Base-by-base conservation (phyloP, 2,329 filamentous ascomycete genomes). In the Aulographum hederae region DNA sequence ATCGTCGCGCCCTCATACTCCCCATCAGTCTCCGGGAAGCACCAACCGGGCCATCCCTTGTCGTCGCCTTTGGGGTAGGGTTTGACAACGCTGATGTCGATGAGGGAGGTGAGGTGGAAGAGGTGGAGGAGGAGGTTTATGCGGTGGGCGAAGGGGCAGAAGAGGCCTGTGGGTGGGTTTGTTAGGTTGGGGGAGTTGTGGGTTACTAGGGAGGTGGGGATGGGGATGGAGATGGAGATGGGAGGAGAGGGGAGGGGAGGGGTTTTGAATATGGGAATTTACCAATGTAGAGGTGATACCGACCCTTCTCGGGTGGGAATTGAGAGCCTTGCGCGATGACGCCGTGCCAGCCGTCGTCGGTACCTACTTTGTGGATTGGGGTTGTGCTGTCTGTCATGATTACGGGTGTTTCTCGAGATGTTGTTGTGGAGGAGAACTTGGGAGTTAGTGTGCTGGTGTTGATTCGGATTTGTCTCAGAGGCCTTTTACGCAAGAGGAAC, bases 1-100 rank as follows among this genome's bases (percentile, higher is more conserved):
- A 63, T 57, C 0, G 70, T 75, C 4, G 73, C 63, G 12, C 58
- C 64, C 13, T 61, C 63, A 42, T 75, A 76, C 39, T 65, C 56
- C 29, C 62, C 51, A 33, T 63, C 46, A 0, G 56, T 53, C 3
- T 50, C 49, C 0, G 69, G 63, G 40, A 78, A 77, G 18, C 58
- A 56, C 68, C 68, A 73, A 11, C 69, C 71, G 0, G 67, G 67
- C 66, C 69, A 75, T 20, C 72, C 71, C 5, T 64, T 61, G 13
- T 64, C 58, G 39, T 73, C 62, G 31, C 69, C 71, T 44, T 78
- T 78, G 0, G 73, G 73, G 38, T 77, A 78, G 0, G 73, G 65
- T 39, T 66, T 67, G 1, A 77, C 69, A 3, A 75, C 54, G 1
- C 65, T 69, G 14, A 72, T 42, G 4, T 62, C 56, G 27, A 75